These are phyloP conservation scores for Boletus huronensis DNA, from an alignment of 768 basidiomycete genomes.

Conservation along the genomic window DNA sequence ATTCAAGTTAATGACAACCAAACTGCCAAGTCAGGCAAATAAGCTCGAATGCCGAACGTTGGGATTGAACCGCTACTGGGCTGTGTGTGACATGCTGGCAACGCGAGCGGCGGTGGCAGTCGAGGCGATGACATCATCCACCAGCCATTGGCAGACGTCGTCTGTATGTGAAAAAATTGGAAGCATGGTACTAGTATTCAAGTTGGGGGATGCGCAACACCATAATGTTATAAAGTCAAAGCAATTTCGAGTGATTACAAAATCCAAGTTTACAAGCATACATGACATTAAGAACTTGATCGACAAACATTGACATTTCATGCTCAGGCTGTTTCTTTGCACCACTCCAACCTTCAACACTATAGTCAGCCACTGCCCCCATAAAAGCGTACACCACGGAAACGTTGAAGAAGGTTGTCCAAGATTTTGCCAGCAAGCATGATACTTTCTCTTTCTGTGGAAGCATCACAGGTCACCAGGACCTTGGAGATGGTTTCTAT, in stretches of 20 bases:
- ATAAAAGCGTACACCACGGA: neutral
- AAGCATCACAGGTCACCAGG: neutral
- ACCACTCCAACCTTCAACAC: neutral
- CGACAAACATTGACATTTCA: neutral
- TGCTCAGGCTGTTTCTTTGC: neutral
- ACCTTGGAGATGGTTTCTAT: constrained; percentile 2
- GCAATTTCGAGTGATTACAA: neutral
- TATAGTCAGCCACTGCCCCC: neutral
- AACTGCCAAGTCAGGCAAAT: neutral
- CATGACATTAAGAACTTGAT: neutral
- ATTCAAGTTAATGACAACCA: neutral
- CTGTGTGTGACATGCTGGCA: too few species aligned
- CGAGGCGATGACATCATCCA: too few species aligned
- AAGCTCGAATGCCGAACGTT: neutral
- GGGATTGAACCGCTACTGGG: neutral
- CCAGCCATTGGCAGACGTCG: too few species aligned
- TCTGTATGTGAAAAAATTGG: neutral
- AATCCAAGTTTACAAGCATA: neutral
- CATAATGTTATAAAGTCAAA: neutral
- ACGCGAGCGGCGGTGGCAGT: neutral
- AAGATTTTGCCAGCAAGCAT: constrained; percentile 14
- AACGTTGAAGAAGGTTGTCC: constrained; percentile 26
- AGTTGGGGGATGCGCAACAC: neutral
- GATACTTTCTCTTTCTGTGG: constrained; percentile 5
- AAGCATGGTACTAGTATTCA: too few species aligned